Conservation (phyloP, 2,329 filamentous ascomycete species). For the Chaetomiaceae sp. region DNA sequence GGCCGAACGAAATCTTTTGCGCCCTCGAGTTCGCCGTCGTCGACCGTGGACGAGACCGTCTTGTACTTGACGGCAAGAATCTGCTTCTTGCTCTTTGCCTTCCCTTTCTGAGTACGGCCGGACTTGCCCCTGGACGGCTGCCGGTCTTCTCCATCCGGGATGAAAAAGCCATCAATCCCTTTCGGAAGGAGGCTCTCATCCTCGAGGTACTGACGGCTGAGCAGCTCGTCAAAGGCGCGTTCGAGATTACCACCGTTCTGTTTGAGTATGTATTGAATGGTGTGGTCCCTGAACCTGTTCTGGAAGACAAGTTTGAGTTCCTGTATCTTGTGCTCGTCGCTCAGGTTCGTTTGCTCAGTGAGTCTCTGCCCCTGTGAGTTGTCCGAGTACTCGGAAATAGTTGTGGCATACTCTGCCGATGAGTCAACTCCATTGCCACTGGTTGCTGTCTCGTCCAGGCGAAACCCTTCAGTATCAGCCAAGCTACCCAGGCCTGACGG, state of each 20-base stretch:
- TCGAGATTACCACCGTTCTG: conserved; percentile 65
- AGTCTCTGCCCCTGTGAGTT: conserved; percentile 26
- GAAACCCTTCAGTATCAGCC: conserved; percentile 24
- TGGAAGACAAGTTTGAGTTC: conserved; percentile 69
- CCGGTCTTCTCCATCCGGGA: conserved; percentile 43
- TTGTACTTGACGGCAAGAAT: conserved; percentile 26
- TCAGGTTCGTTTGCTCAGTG: conserved; percentile 31
- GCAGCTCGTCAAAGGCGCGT: conserved; percentile 70
- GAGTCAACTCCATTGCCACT: conserved; percentile 20
- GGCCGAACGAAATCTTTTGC: conserved; percentile 18
- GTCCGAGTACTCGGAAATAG: conserved; percentile 23
- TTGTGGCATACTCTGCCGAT: conserved; percentile 17
- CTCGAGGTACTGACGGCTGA: conserved; percentile 75
- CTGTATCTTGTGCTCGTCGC: conserved; percentile 56
- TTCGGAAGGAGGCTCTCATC: conserved; percentile 60
- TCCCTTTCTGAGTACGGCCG: conserved; percentile 9
- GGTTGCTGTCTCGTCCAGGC: conserved; percentile 17
- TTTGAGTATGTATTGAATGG: conserved; percentile 62
- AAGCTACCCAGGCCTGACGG: conserved; percentile 63
- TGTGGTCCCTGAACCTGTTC: conserved; percentile 55
- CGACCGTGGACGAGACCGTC: conserved; percentile 17
- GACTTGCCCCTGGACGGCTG: conserved; percentile 33
- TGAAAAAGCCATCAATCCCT: conserved; percentile 78
- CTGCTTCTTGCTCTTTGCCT: conserved; percentile 13
- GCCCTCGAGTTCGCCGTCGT: conserved; percentile 23